Base-by-base conservation (phyloP, 2,329 filamentous ascomycete species). In the Cordyceps tenuipes region DNA sequence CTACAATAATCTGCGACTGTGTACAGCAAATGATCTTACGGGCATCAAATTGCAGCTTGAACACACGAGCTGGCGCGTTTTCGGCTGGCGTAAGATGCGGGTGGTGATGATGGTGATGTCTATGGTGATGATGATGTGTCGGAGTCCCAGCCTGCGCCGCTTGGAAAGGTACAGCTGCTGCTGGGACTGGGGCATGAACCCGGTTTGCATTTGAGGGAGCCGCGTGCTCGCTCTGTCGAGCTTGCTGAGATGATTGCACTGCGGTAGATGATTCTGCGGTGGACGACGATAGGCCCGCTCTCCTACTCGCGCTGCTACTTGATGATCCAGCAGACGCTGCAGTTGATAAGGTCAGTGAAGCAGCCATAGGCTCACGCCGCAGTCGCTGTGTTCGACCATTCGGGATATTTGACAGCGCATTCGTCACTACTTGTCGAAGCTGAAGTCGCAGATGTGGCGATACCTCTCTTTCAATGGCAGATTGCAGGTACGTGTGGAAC, bases 11-110 rank as follows among this genome's bases (percentile, higher is more conserved):
- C 44, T 87, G 87, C 60, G 94, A 91, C 72, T 97, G 92, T 64
- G 89, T 94, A 71, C 93, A 97, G 76, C 92, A 97, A 59, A 99
- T 88, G 66, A 99, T 95, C 67, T 92, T 86, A 23, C 91, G 83
- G 0, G 91, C 90, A 70, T 99, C 94, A 66, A 97, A 99, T 72
- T 99, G 94, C 41, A 97, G 79, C 74, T 99, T 99, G 79, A 97
- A 99, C 3, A 99, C 89, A 26, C 94, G 76, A 8, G 79, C 77
- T 12, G 79, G 76, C 59, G 76, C 78, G 36, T 76, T 73, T 63
- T 83, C 80, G 8, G 74, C 70, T 43, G 73, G 70, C 1, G 71
- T 68, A 10, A 80, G 77, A 62, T 80, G 79, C 3, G 76, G 77
- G 58, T 81, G 77, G 46, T 76, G 71, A 9, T 63, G 57, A 19